Conservation (phyloP, 306 rosid species). For the Castanea mollissima region DNA sequence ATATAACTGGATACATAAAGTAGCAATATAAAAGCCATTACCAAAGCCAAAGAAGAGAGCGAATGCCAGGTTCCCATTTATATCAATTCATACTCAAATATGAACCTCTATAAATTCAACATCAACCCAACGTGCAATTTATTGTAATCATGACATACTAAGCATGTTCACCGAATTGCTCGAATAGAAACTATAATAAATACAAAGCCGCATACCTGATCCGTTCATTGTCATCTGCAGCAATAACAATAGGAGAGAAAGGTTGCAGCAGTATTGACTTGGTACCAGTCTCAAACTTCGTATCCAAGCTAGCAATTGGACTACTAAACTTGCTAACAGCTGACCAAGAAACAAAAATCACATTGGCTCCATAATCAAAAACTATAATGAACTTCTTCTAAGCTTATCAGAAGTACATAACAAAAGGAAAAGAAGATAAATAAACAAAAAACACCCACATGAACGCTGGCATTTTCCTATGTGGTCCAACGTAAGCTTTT, state of each 20-base stretch:
- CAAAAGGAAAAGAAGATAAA: slow-evolving; percentile 1
- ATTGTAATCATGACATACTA: background rate
- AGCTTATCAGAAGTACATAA: background rate
- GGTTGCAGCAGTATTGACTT: slow-evolving; percentile 81
- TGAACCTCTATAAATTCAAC: background rate
- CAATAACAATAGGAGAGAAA: slow-evolving; percentile 87
- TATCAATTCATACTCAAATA: background rate
- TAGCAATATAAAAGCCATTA: background rate
- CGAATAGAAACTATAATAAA: slow-evolving; percentile 9
- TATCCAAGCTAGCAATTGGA: slow-evolving; percentile 91
- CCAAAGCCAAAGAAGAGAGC: background rate
- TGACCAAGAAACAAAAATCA: slow-evolving; percentile 31
- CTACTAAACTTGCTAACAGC: slow-evolving; percentile 82
- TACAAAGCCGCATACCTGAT: slow-evolving; percentile 55
- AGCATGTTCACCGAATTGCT: slow-evolving; percentile 10
- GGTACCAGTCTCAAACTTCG: slow-evolving; percentile 67
- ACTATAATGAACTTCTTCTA: background rate
- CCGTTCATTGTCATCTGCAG: slow-evolving; percentile 92
- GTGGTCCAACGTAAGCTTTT: slow-evolving; percentile 83
- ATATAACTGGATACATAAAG: background rate
- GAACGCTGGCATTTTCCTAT: slow-evolving; percentile 90
- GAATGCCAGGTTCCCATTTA: background rate
- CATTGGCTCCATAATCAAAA: slow-evolving; percentile 17
- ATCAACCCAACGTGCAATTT: background rate
- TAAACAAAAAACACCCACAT: slow-evolving; percentile 43